These are phyloP conservation scores for Backusella mclennaniae DNA, from an alignment of 192 early-diverging fungal species.

Conservation along the genomic window DNA sequence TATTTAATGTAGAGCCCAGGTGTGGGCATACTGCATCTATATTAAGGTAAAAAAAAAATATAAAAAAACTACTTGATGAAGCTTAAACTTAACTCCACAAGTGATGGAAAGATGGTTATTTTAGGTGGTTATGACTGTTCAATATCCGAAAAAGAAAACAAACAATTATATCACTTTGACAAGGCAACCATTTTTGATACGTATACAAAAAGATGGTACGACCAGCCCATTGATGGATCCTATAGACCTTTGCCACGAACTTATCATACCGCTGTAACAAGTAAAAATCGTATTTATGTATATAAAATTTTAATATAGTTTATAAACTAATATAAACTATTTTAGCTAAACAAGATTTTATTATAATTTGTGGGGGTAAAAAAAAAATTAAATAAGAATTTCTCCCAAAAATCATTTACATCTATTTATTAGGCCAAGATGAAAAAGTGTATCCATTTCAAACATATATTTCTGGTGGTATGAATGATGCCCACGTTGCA, in stretches of 20 bases:
- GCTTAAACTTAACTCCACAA: background rate
- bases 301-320: background rate
- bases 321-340: background rate
- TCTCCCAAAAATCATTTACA: background rate
- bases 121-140: slow-evolving; percentile 18
- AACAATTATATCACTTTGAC: background rate
- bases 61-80: no score
- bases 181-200: slow-evolving; percentile 8
- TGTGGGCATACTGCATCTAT: slow-evolving; percentile 21
- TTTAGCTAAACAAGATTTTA: background rate
- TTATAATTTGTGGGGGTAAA: background rate
- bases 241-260: slow-evolving; percentile 7
- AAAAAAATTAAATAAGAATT: background rate
- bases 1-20: background rate
- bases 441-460: slow-evolving; percentile 9
- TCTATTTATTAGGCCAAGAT: background rate
- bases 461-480: slow-evolving; percentile 16
- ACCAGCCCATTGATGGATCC: background rate
- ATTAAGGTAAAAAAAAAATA: slow-evolving; percentile 1
- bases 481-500: background rate
- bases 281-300: background rate
- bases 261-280: slow-evolving; percentile 17
- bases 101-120: slow-evolving; percentile 13
- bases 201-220: slow-evolving; percentile 1
- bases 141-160: background rate